Evolutionary conservation across 2,329 filamentous ascomycete species (phyloP), one percentile per base, ranked within the genome.

Genomic region (Pestalotiopsis sp.): DNA sequence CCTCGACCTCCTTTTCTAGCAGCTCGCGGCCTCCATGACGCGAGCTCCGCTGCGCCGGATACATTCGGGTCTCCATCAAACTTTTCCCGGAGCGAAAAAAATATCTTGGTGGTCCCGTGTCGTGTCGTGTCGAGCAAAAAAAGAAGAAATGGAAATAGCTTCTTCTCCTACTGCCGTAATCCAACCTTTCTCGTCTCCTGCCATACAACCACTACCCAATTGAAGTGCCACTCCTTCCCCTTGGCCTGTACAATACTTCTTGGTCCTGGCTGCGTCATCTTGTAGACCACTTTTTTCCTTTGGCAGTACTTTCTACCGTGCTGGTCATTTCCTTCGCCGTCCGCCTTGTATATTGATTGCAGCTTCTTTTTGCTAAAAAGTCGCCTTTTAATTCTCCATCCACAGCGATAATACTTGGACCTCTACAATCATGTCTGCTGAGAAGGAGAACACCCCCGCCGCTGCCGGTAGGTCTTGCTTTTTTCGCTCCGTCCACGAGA

Each of bases 211-310:
- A n/a, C 58, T 5, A 65, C 61, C 67, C 69, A 70, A 74, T 75
- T 72, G 74, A 69, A 69, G 72, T 73, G 70, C 68, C 72, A 65
- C 72, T 76, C 71, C 65, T 73, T 76, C 71, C 64, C 68, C 71
- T 36, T 67, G 60, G 62, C 63, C 71, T 78, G 76, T 78, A 78
- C 69, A 72, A 75, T 76, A 77, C 69, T 73, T 71, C 70, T 72
- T 63, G 52, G 60, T 66, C 65, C 71, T 71, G 65, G 73, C 69
- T 74, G 70, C 71, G 71, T 72, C 64, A 69, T 69, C 69, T 68
- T 75, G 72, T 70, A 66, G 59, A 67, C 64, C 64, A 71, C 66
- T 70, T 64, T 67, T n/a, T 52, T 52, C 45, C 38, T 64, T 36
- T 64, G 64, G 67, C 59, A 67, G 39, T 60, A 59, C 31, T 25